Evolutionary conservation across 805 yeast species (phyloP).

Genomic region (Yarrowia phangngaensis): DNA sequence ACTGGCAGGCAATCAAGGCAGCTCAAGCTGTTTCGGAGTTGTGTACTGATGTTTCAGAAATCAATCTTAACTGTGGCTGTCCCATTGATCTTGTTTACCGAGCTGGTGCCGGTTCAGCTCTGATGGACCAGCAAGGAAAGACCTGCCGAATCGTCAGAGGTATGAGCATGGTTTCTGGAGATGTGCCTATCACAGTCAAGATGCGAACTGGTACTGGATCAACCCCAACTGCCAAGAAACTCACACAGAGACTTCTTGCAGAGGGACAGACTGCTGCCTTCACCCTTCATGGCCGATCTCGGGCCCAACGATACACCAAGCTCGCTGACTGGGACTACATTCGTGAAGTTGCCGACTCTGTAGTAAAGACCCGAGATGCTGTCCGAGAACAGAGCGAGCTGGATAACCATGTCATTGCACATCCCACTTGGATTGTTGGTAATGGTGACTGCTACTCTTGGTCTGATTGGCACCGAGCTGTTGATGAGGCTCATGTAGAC

Average conservation of each 20-base stretch:
- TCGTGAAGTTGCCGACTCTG: slow-evolving; percentile 62
- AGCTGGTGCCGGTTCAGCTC: slow-evolving; percentile 93
- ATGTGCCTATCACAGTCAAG: slow-evolving; percentile 86
- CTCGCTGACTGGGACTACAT: slow-evolving; percentile 94
- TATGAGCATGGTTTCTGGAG: slow-evolving; percentile 87
- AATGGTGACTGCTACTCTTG: slow-evolving; percentile 88
- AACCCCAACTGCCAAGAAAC: slow-evolving; percentile 78
- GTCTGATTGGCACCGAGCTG: slow-evolving; percentile 82
- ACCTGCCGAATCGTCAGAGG: slow-evolving; percentile 73
- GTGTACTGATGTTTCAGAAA: slow-evolving; percentile 64
- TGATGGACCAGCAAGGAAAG: slow-evolving; percentile 83
- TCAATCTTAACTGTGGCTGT: slow-evolving; percentile 94
- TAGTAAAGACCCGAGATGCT: slow-evolving; percentile 51
- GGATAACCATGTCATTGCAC: slow-evolving; percentile 34
- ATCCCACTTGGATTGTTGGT: slow-evolving; percentile 77
- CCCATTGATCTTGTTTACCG: slow-evolving; percentile 93
- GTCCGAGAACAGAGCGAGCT: slow-evolving; percentile 56
- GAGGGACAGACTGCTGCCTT: slow-evolving; percentile 86
- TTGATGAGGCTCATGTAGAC: slow-evolving; percentile 67
- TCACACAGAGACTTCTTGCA: slow-evolving; percentile 65
- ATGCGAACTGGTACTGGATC: slow-evolving; percentile 89
- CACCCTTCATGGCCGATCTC: slow-evolving; percentile 91
- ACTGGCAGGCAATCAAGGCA: slow-evolving; percentile 91
- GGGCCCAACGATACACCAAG: slow-evolving; percentile 90
- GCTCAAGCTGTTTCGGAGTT: slow-evolving; percentile 69